These are phyloP conservation scores for Termitomyces sp. DNA, from an alignment of 768 basidiomycete genomes.

Conservation along the genomic window DNA sequence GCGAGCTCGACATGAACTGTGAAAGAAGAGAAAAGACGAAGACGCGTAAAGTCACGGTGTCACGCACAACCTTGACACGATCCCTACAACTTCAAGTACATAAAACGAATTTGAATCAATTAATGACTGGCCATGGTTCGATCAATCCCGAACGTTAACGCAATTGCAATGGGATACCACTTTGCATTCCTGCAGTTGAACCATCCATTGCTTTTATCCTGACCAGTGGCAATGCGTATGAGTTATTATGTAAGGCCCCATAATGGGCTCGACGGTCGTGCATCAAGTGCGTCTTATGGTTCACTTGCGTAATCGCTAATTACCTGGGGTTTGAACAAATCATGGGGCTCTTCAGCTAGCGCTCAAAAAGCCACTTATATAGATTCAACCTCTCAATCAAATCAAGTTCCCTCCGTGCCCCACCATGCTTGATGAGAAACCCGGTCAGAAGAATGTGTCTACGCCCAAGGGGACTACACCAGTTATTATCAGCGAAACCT, in stretches of 20 bases:
- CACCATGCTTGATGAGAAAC: background rate
- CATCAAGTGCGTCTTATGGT: background rate
- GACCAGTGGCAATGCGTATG: no score
- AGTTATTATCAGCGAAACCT: background rate
- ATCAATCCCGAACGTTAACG: no score
- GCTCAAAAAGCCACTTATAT: background rate
- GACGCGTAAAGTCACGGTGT: slow-evolving; percentile 6
- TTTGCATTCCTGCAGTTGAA: no score
- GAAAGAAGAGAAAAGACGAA: slow-evolving; percentile 2
- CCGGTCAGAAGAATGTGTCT: background rate
- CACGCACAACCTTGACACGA: background rate
- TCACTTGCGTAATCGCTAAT: no score
- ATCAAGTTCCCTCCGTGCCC: background rate
- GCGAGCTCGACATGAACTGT: slow-evolving; percentile 13
- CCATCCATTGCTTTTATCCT: no score
- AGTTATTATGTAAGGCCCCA: background rate
- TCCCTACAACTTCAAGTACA: no score
- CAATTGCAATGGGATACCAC: no score
- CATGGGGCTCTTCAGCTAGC: background rate
- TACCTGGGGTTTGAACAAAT: background rate
- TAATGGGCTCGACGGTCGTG: background rate
- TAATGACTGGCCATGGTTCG: no score
- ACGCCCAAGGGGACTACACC: background rate
- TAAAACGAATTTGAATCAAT: no score
- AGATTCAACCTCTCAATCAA: no score